phyloP scores from a whole-genome alignment of 169 alveolate genomes.

The Cryptosporidium tyzzeri region DNA sequence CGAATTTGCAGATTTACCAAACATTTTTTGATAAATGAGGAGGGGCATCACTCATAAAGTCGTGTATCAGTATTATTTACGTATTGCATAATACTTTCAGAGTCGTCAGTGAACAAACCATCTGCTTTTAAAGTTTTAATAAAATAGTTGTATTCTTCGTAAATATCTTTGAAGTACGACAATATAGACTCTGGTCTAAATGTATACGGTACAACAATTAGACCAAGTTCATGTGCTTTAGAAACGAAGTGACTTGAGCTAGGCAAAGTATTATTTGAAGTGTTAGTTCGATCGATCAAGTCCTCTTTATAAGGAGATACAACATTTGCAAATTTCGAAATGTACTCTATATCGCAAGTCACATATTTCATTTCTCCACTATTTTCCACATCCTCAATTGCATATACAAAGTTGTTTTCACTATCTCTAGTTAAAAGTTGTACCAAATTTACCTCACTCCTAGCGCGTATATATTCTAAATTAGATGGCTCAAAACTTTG shows the following conservation, averaged over 20 bases:
- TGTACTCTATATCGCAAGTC: slow-evolving; percentile 22
- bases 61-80: neutral
- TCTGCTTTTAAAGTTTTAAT: slow-evolving; percentile 5
- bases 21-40: slow-evolving; percentile 19
- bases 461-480: slow-evolving; percentile 42
- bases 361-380: slow-evolving; percentile 12
- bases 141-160: slow-evolving; percentile 57
- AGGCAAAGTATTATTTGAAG: neutral
- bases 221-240: slow-evolving; percentile 31
- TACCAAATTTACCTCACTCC: slow-evolving; percentile 43
- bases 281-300: neutral
- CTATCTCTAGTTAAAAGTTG: slow-evolving; percentile 45
- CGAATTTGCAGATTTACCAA: slow-evolving; percentile 62
- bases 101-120: slow-evolving; percentile 65
- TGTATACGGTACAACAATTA: slow-evolving; percentile 67
- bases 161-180: neutral
- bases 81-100: slow-evolving; percentile 21
- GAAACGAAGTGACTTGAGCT: slow-evolving; percentile 31
- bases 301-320: slow-evolving; percentile 63
- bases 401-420: slow-evolving; percentile 52
- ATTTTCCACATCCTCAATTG: slow-evolving; percentile 7
- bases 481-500: slow-evolving; percentile 69
- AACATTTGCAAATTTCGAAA: slow-evolving; percentile 50
- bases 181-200: slow-evolving; percentile 67
- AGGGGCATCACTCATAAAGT: neutral